A percentile compares a stretch with the other conserved stretches of the same genome.
Conservation (phyloP, 1,284 basidiomycete species). For the Ustilago lituana region DNA sequence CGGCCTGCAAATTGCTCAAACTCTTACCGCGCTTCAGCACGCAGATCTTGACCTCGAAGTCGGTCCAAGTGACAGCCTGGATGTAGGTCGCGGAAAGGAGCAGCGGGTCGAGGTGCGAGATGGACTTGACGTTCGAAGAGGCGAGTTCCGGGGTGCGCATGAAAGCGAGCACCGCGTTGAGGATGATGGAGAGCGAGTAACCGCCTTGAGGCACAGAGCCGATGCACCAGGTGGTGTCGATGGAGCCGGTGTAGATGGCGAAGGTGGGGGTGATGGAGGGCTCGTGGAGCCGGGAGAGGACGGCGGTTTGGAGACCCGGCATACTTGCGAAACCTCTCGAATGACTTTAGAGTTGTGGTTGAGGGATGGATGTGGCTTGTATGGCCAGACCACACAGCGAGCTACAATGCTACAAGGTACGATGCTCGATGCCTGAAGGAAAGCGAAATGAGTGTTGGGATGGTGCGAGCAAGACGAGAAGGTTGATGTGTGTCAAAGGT, state of each 20-base stretch:
- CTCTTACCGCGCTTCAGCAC: slow-evolving; percentile 40
- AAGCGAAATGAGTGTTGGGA: too few species aligned
- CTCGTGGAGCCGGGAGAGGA: slow-evolving; percentile 16
- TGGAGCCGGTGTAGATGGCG: slow-evolving; percentile 15
- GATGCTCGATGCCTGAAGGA: too few species aligned
- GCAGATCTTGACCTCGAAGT: slow-evolving; percentile 11
- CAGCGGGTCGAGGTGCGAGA: slow-evolving; percentile 33
- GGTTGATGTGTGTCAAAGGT: too few species aligned
- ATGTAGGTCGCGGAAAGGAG: slow-evolving; percentile 39
- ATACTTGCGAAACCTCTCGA: slow-evolving; percentile 3
- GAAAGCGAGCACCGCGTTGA: slow-evolving; percentile 45
- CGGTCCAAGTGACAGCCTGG: slow-evolving; percentile 25
- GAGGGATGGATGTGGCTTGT: too few species aligned
- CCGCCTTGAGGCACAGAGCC: slow-evolving; percentile 46
- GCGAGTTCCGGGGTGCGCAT: slow-evolving; percentile 31
- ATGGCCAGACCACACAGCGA: too few species aligned
- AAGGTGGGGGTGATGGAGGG: slow-evolving; percentile 15
- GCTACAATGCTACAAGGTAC: too few species aligned
- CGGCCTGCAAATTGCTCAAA: slow-evolving; percentile 41
- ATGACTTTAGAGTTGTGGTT: too few species aligned
- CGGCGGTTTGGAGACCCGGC: slow-evolving; percentile 25
- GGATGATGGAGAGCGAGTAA: slow-evolving; percentile 44
- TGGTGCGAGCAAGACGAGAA: too few species aligned
- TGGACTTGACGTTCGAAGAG: slow-evolving; percentile 21
- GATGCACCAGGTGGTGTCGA: slow-evolving; percentile 48